Evolutionary conservation across 2,329 filamentous ascomycete species (phyloP), one percentile per base, ranked within the genome.

Genomic region (Neonectria neomacrospora): DNA sequence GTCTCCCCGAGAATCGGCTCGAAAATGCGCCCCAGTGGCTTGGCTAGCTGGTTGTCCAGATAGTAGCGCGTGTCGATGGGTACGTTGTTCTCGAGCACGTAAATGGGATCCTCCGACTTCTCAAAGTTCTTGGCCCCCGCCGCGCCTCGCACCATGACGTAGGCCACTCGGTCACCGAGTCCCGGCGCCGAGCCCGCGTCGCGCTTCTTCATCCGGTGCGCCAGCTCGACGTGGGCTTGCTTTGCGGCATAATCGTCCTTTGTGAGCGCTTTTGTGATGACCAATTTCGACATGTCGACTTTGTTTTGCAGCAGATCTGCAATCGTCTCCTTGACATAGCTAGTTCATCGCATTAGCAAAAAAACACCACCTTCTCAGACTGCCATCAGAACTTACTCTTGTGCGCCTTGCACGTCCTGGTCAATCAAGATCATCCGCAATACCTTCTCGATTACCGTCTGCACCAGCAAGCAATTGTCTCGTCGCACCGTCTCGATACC

Each of bases 41-140:
- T 99, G 9, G 96, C 91, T 18, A 99, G 89, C 80, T 99, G 96
- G 77, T 99, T 99, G 78, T 99, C 96, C 20, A 99, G 89, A 78
- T 99, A 99, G 82, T 98, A 99, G 78, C 93, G 96, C 3, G 96
- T 98, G 80, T 99, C 96, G 76, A 99, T 97, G 11, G 96, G 96
- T 61, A 99, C 87, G 73, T 98, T 99, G 85, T 99, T 91, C 79
- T 99, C 96, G 2, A 99, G 87, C 14, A 99, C 96, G 80, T 91
- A 99, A 74, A 99, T 94, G 2, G 96, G 96, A 75, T 99, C 96
- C 80, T 99, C 96, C 1, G 94, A 97, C 71, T 95, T 94, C 77
- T 99, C 96, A 80, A 96, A 99, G 77, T 97, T 97, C 80, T 94
- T 98, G 59, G 93, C 90, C 20, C 93, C 94, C 14, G 91, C 88